phyloP scores from a whole-genome alignment of 176 grass and related monocot genomes.

The Oryza meridionalis region DNA sequence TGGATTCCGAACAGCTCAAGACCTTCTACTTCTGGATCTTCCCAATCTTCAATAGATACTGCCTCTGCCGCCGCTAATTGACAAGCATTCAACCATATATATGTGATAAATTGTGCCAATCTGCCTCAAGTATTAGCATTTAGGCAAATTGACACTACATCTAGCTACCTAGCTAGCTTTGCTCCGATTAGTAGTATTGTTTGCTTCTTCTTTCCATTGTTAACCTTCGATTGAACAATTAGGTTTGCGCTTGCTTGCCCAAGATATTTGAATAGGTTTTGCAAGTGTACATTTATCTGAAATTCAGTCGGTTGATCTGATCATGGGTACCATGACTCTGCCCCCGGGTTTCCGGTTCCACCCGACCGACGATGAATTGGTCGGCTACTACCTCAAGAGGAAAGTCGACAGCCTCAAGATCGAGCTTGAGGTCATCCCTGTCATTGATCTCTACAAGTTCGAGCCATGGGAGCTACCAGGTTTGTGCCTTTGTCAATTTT shows the following conservation, averaged over 20 bases:
- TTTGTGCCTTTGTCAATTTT: background rate
- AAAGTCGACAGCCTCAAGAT: slow-evolving; percentile 86
- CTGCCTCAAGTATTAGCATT: slow-evolving; percentile 50
- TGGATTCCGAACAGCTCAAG: slow-evolving; percentile 56
- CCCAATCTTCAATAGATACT: slow-evolving; percentile 68
- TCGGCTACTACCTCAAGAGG: slow-evolving; percentile 97
- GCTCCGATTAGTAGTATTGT: background rate
- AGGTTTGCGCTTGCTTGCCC: slow-evolving; percentile 28
- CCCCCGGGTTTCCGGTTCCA: slow-evolving; percentile 98
- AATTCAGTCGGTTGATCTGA: background rate
- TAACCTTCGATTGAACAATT: background rate
- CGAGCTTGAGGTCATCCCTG: slow-evolving; percentile 93
- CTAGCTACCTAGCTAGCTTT: background rate
- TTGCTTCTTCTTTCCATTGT: background rate
- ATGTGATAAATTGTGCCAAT: background rate
- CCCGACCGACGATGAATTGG: slow-evolving; percentile 88
- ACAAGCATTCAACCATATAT: background rate
- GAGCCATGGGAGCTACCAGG: slow-evolving; percentile 99
- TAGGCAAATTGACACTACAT: slow-evolving; percentile 24
- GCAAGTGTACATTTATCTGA: slow-evolving; percentile 31
- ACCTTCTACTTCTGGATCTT: slow-evolving; percentile 96
- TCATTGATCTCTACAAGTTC: slow-evolving; percentile 87
- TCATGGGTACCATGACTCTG: slow-evolving; percentile 58
- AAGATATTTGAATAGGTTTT: slow-evolving; percentile 34
- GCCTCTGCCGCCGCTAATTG: background rate